phyloP scores from a whole-genome alignment of 2,329 filamentous ascomycete genomes.

The Penicillium sp. region DNA sequence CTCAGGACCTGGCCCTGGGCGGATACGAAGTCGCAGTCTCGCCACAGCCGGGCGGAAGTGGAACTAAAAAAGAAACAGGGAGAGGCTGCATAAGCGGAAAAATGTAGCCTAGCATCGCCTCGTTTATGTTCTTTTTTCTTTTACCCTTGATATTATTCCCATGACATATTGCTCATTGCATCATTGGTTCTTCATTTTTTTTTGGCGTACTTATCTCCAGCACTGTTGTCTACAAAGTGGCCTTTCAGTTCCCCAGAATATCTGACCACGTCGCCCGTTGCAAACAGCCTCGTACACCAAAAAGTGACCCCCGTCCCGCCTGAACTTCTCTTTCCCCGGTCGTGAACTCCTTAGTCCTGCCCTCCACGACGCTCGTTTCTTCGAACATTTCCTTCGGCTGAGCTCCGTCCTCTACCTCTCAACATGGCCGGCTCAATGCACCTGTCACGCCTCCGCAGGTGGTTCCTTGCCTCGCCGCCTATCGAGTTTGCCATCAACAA shows the following conservation, averaged over 20 bases:
- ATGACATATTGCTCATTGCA: background rate
- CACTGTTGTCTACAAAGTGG: background rate
- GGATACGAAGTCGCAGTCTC: constrained; percentile 8
- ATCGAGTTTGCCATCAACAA: constrained; percentile 84
- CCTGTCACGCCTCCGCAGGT: constrained; percentile 65
- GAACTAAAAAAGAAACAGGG: constrained; percentile 12
- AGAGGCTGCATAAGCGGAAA: constrained; percentile 15
- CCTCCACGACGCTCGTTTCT: constrained; percentile 5
- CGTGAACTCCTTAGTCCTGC: background rate
- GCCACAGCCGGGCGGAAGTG: constrained; percentile 9
- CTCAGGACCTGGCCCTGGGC: background rate
- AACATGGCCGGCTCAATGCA: constrained; percentile 56
- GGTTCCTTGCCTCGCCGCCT: constrained; percentile 85
- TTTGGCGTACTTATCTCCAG: background rate
- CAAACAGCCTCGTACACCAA: constrained; percentile 1
- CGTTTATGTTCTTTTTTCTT: background rate
- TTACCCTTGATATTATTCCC: background rate
- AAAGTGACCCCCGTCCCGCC: constrained; percentile 2
- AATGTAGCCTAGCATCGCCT: constrained; percentile 29
- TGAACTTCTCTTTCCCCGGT: constrained; percentile 2
- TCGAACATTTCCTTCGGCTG: constrained; percentile 5
- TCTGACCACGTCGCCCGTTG: constrained; percentile 26
- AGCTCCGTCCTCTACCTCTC: background rate
- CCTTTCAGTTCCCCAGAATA: background rate
- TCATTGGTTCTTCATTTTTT: background rate